Evolutionary conservation across 345 rosid genomes (phyloP).

Genomic region (Hibiscus syriacus): DNA sequence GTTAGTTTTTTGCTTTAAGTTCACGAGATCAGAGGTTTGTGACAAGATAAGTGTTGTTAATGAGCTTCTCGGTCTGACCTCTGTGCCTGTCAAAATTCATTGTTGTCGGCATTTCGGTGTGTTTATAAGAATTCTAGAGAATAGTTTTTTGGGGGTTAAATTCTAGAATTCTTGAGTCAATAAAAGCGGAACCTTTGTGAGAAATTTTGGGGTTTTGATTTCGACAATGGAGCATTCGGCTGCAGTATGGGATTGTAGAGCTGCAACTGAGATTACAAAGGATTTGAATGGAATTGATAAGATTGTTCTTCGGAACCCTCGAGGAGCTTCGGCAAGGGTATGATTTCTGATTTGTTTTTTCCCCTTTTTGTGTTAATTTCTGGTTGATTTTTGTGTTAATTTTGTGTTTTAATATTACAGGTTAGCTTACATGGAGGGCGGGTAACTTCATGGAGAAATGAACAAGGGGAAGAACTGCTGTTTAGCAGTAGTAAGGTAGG

Average conservation of each 20-base stretch:
- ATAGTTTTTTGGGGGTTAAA: no score
- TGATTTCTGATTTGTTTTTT: constrained; percentile 9
- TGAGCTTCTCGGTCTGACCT: background rate
- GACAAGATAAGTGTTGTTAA: background rate
- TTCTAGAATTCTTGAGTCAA: background rate
- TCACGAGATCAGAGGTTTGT: constrained; percentile 24
- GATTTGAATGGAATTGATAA: constrained; percentile 81
- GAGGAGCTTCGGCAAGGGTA: constrained; percentile 76
- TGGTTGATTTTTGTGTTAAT: background rate
- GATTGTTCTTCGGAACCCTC: constrained; percentile 56
- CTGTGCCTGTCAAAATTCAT: background rate
- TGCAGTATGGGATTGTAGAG: constrained; percentile 65
- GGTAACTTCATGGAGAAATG: constrained; percentile 87
- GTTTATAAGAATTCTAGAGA: background rate
- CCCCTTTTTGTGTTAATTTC: background rate
- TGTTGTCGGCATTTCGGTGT: background rate
- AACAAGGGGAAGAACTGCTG: constrained; percentile 78
- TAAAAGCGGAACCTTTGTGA: background rate
- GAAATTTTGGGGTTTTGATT: background rate
- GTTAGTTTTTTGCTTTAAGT: constrained; percentile 7
- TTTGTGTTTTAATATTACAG: constrained; percentile 24
- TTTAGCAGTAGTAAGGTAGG: constrained; percentile 74
- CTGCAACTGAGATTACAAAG: constrained; percentile 52
- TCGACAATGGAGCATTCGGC: constrained; percentile 66
- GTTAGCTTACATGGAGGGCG: constrained; percentile 86